These are phyloP conservation scores for Neurospora crassa DNA, from an alignment of 2,329 filamentous ascomycete genomes.

Conservation along the genomic window DNA sequence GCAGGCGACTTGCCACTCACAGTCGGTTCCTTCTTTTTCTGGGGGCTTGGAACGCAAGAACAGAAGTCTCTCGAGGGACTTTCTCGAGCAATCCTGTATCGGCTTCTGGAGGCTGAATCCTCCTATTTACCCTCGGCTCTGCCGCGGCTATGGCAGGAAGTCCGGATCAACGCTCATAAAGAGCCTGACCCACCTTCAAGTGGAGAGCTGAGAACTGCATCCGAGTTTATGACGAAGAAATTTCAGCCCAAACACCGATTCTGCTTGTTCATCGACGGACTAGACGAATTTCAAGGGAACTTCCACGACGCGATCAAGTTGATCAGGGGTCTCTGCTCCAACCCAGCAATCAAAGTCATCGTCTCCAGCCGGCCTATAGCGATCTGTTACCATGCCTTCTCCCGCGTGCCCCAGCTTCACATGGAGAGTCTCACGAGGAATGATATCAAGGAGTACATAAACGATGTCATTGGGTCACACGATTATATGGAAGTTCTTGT, in stretches of 20 bases:
- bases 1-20: slow-evolving; percentile 3
- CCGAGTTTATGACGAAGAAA: background rate
- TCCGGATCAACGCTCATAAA: too few species aligned
- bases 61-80: slow-evolving; percentile 17
- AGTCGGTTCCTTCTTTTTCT: slow-evolving; percentile 17
- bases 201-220: background rate
- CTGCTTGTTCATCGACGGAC: slow-evolving; percentile 15
- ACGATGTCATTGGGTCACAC: slow-evolving; percentile 1
- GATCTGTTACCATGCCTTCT: slow-evolving; percentile 1
- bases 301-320: slow-evolving; percentile 1
- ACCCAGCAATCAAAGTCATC: slow-evolving; percentile 4
- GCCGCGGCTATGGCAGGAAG: slow-evolving; percentile 9
- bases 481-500: slow-evolving; percentile 1
- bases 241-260: slow-evolving; percentile 5
- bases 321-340: slow-evolving; percentile 4
- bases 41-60: slow-evolving; percentile 12
- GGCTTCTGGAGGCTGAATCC: slow-evolving; percentile 11
- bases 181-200: background rate
- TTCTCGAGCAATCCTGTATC: slow-evolving; percentile 13
- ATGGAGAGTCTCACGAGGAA: slow-evolving; percentile 1
- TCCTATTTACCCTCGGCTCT: slow-evolving; percentile 9
- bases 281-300: slow-evolving; percentile 12
- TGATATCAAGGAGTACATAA: slow-evolving; percentile 6
- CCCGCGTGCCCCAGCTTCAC: background rate
- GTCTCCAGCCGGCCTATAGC: slow-evolving; percentile 7